Percentiles rank a stretch among this genome's conserved stretches.
Conservation (phyloP, 805 yeast species). For the Saccharomycopsis fodiens region DNA sequence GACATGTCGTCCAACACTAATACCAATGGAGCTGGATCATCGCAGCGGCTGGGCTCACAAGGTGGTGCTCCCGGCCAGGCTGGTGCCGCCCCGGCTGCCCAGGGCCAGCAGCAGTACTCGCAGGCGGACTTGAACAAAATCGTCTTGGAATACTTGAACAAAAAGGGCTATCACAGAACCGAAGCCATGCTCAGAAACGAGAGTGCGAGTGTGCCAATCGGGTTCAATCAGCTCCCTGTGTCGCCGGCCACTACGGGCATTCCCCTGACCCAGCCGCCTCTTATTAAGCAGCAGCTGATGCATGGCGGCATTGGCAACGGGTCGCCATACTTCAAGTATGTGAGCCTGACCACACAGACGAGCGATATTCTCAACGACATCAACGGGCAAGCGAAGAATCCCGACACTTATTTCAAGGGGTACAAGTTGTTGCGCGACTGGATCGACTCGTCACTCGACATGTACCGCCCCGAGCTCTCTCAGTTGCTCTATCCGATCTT, state of each 20-base stretch:
- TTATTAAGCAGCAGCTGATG: conserved; percentile 11
- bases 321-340: conserved; percentile 8
- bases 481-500: conserved; percentile 88
- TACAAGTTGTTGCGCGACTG: conserved; percentile 75
- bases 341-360: conserved; percentile 6
- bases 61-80: too few relatives aligned
- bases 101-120: conserved; percentile 38
- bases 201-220: conserved; percentile 41
- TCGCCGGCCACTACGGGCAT: conserved; percentile 35
- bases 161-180: conserved; percentile 89
- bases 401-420: conserved; percentile 70
- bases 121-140: conserved; percentile 87
- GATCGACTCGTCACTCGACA: conserved; percentile 86
- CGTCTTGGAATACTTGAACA: conserved; percentile 85
- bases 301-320: not conserved
- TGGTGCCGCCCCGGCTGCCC: too few relatives aligned
- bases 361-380: conserved; percentile 20
- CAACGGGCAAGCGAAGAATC: conserved; percentile 40
- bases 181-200: conserved; percentile 93
- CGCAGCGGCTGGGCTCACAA: too few relatives aligned
- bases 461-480: conserved; percentile 82
- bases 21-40: too few relatives aligned
- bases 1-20: too few relatives aligned
- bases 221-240: conserved; percentile 32
- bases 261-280: conserved; percentile 21